These are phyloP conservation scores for Macrotyloma uniflorum DNA, from an alignment of 306 rosid species.

Conservation along the genomic window DNA sequence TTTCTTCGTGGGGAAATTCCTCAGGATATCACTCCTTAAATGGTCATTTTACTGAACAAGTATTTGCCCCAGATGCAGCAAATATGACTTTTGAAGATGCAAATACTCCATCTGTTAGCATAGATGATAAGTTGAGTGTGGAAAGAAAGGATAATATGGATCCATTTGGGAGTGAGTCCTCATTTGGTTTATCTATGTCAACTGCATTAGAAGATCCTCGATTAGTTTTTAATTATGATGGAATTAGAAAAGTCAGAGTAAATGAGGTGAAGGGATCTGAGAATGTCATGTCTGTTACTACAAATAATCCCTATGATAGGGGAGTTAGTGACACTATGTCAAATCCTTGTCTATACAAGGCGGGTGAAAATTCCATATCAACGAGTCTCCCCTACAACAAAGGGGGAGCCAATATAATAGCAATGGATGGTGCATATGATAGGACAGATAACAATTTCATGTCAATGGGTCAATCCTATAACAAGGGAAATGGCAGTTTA, in stretches of 20 bases:
- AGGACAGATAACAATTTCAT: slow-evolving; percentile 55
- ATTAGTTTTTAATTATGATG: slow-evolving; percentile 54
- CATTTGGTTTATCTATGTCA: slow-evolving; percentile 63
- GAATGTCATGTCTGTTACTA: slow-evolving; percentile 45
- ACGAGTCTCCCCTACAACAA: slow-evolving; percentile 53
- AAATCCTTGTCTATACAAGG: slow-evolving; percentile 42
- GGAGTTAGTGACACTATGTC: slow-evolving; percentile 41
- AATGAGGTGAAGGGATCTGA: slow-evolving; percentile 76
- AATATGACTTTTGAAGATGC: slow-evolving; percentile 49
- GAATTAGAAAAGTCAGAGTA: slow-evolving; percentile 72
- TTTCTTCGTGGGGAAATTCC: slow-evolving; percentile 60
- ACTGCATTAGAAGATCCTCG: slow-evolving; percentile 60
- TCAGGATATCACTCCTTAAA: slow-evolving; percentile 60
- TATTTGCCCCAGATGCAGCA: slow-evolving; percentile 52
- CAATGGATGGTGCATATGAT: slow-evolving; percentile 45
- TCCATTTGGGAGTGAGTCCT: slow-evolving; percentile 51
- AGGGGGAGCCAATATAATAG: slow-evolving; percentile 46
- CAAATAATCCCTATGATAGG: slow-evolving; percentile 50
- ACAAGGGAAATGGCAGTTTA: slow-evolving; percentile 42
- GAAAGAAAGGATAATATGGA: slow-evolving; percentile 58
- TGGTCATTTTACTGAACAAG: slow-evolving; percentile 55
- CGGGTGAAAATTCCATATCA: slow-evolving; percentile 43
- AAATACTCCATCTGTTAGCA: slow-evolving; percentile 41
- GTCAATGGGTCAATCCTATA: slow-evolving; percentile 57
- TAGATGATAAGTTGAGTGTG: slow-evolving; percentile 45